A percentile compares a stretch with the other conserved stretches of the same genome.
These are phyloP conservation scores for Hippophae gyantsensis DNA, from an alignment of 306 rosid species.

Conservation along the genomic window DNA sequence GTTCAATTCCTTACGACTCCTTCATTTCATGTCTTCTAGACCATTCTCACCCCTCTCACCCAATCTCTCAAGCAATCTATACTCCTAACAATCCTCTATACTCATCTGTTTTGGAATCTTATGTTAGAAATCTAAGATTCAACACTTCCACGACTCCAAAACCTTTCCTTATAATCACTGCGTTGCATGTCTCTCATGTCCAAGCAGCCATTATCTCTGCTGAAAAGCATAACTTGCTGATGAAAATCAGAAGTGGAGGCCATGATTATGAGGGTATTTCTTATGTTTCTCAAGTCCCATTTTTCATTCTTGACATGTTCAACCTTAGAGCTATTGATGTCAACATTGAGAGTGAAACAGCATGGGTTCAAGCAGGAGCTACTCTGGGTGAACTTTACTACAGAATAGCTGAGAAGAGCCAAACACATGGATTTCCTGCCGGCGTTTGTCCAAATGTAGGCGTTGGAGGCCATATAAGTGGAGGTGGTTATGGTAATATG, in stretches of 20 bases:
- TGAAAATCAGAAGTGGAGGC: conserved; percentile 33
- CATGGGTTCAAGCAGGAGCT: conserved; percentile 30
- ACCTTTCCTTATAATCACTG: conserved; percentile 19
- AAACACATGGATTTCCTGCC: conserved; percentile 21
- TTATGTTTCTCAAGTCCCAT: conserved; percentile 14
- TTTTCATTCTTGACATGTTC: conserved; percentile 28
- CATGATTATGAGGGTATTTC: conserved; percentile 8
- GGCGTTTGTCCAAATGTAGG: conserved; percentile 19
- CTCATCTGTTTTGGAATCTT: conserved; percentile 5
- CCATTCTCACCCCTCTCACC: not conserved
- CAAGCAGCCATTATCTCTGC: conserved; percentile 20
- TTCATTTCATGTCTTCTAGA: conserved; percentile 11
- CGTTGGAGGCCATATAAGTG: conserved; percentile 27
- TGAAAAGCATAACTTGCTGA: conserved; percentile 3
- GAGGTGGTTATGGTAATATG: conserved; percentile 31
- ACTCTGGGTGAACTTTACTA: conserved; percentile 29
- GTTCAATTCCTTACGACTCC: too few species aligned
- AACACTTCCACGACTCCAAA: conserved; percentile 18
- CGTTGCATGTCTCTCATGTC: conserved; percentile 15
- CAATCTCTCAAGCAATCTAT: conserved; percentile 14
- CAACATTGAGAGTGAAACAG: conserved; percentile 1
- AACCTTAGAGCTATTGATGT: conserved; percentile 19
- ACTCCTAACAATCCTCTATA: conserved; percentile 16
- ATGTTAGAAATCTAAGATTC: conserved; percentile 20
- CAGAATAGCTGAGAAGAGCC: conserved; percentile 16